These are phyloP conservation scores for Lentinula sp. DNA, from an alignment of 768 basidiomycete species.

Conservation along the genomic window DNA sequence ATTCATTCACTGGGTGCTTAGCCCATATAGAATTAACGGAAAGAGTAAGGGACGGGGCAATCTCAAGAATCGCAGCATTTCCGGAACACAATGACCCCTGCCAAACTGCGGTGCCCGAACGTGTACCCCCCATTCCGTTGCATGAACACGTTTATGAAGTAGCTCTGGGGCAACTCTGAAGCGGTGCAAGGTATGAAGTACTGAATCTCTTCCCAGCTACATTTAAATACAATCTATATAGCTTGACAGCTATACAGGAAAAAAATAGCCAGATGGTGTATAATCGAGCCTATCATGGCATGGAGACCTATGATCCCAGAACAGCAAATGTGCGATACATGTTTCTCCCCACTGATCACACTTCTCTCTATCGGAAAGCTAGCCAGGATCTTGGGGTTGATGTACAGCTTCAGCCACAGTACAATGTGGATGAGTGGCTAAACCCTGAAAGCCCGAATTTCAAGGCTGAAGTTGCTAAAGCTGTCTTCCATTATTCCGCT, in stretches of 20 bases:
- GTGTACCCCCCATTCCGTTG: too few relatives aligned
- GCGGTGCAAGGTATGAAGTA: too few relatives aligned
- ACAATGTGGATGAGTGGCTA: constrained; percentile 12
- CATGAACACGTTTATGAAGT: too few relatives aligned
- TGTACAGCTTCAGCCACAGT: not conserved
- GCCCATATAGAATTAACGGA: too few relatives aligned
- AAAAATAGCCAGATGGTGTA: too few relatives aligned
- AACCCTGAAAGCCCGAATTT: constrained; percentile 9
- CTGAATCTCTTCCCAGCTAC: too few relatives aligned
- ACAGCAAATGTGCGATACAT: constrained; percentile 14
- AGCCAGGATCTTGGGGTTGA: not conserved
- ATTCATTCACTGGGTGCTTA: too few relatives aligned
- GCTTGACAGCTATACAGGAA: constrained; percentile 13
- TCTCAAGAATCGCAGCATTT: too few relatives aligned
- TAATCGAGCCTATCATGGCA: constrained; percentile 7
- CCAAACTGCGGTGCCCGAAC: too few relatives aligned
- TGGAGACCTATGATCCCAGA: not conserved
- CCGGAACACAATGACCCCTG: too few relatives aligned
- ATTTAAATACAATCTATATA: not conserved
- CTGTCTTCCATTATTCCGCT: constrained; percentile 21
- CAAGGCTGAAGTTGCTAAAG: not conserved
- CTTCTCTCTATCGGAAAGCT: constrained; percentile 14
- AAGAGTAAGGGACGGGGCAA: too few relatives aligned
- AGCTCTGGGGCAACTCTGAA: too few relatives aligned
- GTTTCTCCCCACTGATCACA: constrained; percentile 13